Evolutionary conservation across 2,329 filamentous ascomycete species (phyloP), one percentile per base, ranked within the genome.

Genomic region (Aspergillus spinulosporus): DNA sequence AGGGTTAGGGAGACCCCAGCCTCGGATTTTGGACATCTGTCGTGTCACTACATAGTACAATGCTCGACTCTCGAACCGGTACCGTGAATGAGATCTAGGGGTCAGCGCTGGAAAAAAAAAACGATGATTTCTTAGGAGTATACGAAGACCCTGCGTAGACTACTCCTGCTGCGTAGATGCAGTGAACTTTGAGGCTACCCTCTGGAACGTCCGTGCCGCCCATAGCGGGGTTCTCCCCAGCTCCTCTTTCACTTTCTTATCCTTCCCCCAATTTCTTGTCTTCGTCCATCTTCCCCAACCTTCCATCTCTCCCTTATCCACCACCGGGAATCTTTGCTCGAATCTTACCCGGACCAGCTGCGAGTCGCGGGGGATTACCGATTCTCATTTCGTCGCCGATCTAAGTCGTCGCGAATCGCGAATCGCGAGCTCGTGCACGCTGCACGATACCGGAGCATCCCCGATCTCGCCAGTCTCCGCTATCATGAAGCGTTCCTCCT

Each of bases 401-500:
- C 46, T 34, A 47, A 49, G 14, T 39, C 14, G 47, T 60, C 44
- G 32, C 52, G 54, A 54, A 42, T 60, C 44, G 32, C 52, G 54
- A 54, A 42, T 51, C 37, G 49, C 52, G 34, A 53, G 57, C 57
- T 53, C 55, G 49, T 56, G 56, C 45, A 52, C 29, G 60, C 54
- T 58, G 60, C 59, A 64, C 54, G 48, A 60, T 64, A 56, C 60
- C 64, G 64, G 64, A 66, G 64, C 43, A 64, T 64, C 63, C 63
- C 64, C 64, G 64, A 65, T 48, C 50, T 42, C 42, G 34, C 37
- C n/a, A 54, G 48, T 57, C 45, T 29, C 52, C 52, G 43, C 36
- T 44, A 52, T 66, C 56, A 66, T 68, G 63, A 74, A 74, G 59
- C 70, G 72, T 37, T 73, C 72, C 21, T 70, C 71, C 12, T 66